phyloP scores from a whole-genome alignment of 2,329 filamentous ascomycete genomes.

The Aotearoamyces nothofagi region DNA sequence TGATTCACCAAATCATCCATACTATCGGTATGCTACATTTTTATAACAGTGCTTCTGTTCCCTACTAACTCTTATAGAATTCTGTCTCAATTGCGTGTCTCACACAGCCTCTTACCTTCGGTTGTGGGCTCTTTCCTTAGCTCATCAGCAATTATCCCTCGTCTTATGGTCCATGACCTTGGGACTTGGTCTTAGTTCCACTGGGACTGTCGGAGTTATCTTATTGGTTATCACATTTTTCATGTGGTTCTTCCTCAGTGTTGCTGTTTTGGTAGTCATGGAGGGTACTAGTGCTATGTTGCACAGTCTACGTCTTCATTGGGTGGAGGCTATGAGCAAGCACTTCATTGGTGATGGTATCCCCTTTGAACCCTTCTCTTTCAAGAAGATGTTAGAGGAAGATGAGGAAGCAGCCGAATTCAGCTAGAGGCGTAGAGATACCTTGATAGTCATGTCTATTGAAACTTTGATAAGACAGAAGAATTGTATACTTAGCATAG shows the following conservation, averaged over 20 bases:
- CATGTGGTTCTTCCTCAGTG: conserved; percentile 77
- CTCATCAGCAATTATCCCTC: conserved; percentile 92
- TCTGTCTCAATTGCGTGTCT: conserved; percentile 97
- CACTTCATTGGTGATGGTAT: conserved; percentile 86
- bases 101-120: conserved; percentile 97
- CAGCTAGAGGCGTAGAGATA: conserved; percentile 16
- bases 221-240: conserved; percentile 72
- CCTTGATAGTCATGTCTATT: no score
- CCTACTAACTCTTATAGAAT: conserved; percentile 41
- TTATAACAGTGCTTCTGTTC: neutral
- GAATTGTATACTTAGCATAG: no score
- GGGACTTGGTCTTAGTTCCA: conserved; percentile 53
- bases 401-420: conserved; percentile 48
- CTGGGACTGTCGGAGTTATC: conserved; percentile 56
- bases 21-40: conserved; percentile 75
- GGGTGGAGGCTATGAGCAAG: conserved; percentile 97
- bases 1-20: conserved; percentile 99
- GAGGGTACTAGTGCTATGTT: conserved; percentile 94
- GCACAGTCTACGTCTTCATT: conserved; percentile 80
- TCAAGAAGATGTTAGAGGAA: conserved; percentile 71
- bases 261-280: conserved; percentile 78
- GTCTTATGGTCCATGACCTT: conserved; percentile 97
- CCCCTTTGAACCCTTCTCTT: conserved; percentile 80
- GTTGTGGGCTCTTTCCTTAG: conserved; percentile 92
- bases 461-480: no score